Evolutionary conservation across 805 yeast genomes (phyloP), one percentile per base, ranked within the genome.

Genomic region (Candida morakotiae): DNA sequence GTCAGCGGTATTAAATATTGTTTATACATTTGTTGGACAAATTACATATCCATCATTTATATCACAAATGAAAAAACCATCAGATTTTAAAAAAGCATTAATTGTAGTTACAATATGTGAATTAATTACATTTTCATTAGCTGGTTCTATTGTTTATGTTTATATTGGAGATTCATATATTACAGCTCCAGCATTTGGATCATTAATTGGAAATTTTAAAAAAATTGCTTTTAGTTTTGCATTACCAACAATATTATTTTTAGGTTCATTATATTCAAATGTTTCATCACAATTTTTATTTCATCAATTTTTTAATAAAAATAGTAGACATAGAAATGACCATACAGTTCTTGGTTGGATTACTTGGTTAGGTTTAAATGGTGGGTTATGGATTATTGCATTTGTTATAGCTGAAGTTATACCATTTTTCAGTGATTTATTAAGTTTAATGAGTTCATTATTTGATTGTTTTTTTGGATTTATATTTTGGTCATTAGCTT

Each of bases 381-480:
- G 60, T 9, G 38, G 46, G 1, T 59, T 72, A 16, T 77, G 83
- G 83, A 49, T 69, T 10, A 20, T 69, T 4, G 81, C 81, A 0
- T 78, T 75, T 43, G 55, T 77, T n/a, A 62, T 77, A 47, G 82
- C 81, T 1, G 81, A 77, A 51, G 82, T 74, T 21, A 76, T 77
- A 47, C 83, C 83, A n/a, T 77, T 77, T 53, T 77, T 77, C 55
- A 67, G 75, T 19, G 82, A 77, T 46, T 55, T 77, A 42, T 59
- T 77, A 23, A 67, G 80, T 3, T 57, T 77, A 47, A 76, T 77
- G 81, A 71, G 77, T 10, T 76, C 83, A 2, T 58, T 78, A 35
- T 77, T 77, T 48, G 83, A 77, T 52, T 76, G 82, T 52, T 78
- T 81, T 79, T 78, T 77, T 45, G 83, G 83, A 0, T 77, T 75